Evolutionary conservation across 2,329 filamentous ascomycete genomes (phyloP).

Genomic region (Cladophialophora exuberans): DNA sequence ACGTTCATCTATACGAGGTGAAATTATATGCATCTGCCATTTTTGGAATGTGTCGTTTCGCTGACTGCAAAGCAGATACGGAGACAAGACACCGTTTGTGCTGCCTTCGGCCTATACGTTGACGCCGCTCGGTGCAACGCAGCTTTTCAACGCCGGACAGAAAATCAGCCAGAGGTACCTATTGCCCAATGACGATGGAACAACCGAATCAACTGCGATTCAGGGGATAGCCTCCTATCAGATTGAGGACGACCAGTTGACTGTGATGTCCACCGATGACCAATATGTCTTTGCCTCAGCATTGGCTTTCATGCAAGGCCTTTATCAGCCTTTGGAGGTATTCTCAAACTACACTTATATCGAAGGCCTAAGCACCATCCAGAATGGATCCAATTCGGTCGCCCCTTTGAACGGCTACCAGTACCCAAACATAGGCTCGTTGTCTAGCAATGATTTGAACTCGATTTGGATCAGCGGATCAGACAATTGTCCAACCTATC

Average conservation of each 20-base stretch:
- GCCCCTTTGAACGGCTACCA: slow-evolving; percentile 61
- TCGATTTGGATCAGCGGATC: slow-evolving; percentile 56
- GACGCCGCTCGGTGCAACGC: slow-evolving; percentile 59
- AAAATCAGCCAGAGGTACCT: slow-evolving; percentile 60
- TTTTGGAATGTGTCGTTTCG: not conserved
- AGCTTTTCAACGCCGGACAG: slow-evolving; percentile 54
- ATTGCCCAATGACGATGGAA: slow-evolving; percentile 25
- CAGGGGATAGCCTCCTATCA: slow-evolving; percentile 49
- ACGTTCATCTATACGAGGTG: slow-evolving; percentile 55
- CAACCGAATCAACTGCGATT: slow-evolving; percentile 39
- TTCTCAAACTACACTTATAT: slow-evolving; percentile 39
- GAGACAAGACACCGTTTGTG: slow-evolving; percentile 57
- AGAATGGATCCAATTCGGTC: slow-evolving; percentile 53
- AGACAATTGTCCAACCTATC: slow-evolving; percentile 47
- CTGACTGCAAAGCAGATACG: slow-evolving; percentile 42
- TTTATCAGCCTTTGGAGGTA: slow-evolving; percentile 57
- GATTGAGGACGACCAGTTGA: slow-evolving; percentile 51
- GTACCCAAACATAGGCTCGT: slow-evolving; percentile 55
- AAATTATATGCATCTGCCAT: not conserved
- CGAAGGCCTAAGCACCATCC: slow-evolving; percentile 46
- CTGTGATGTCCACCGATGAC: slow-evolving; percentile 51
- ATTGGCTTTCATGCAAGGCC: slow-evolving; percentile 64
- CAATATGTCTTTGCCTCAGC: slow-evolving; percentile 57
- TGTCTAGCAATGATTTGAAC: slow-evolving; percentile 51
- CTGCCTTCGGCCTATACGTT: slow-evolving; percentile 44